phyloP scores from a whole-genome alignment of 2,329 filamentous ascomycete genomes.

The Paradendryphiella salina region DNA sequence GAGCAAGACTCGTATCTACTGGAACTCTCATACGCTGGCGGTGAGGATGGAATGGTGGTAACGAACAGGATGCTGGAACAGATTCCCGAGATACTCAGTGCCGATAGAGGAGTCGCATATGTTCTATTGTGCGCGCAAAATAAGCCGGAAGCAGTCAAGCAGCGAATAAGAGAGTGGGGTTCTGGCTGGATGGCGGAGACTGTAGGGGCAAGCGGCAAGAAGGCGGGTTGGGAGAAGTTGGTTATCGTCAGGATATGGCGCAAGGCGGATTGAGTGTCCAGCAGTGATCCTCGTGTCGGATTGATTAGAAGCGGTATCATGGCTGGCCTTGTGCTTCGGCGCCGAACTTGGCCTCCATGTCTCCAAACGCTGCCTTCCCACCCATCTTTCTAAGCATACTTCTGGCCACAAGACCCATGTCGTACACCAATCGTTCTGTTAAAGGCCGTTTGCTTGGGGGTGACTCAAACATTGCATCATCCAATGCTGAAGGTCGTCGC shows the following conservation, averaged over 20 bases:
- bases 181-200: slow-evolving; percentile 72
- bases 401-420: slow-evolving; percentile 12
- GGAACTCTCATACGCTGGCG: slow-evolving; percentile 85
- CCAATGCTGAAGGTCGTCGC: slow-evolving; percentile 32
- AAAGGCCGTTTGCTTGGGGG: slow-evolving; percentile 16
- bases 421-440: slow-evolving; percentile 5
- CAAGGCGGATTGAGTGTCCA: slow-evolving; percentile 7
- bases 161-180: slow-evolving; percentile 62
- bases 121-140: slow-evolving; percentile 90
- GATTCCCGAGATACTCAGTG: slow-evolving; percentile 66
- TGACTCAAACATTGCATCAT: slow-evolving; percentile 24
- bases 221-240: slow-evolving; percentile 92
- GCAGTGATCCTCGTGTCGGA: background rate
- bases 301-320: background rate
- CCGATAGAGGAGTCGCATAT: slow-evolving; percentile 76
- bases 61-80: slow-evolving; percentile 76
- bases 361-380: slow-evolving; percentile 19
- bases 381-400: slow-evolving; percentile 23
- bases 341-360: slow-evolving; percentile 25
- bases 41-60: slow-evolving; percentile 88
- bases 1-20: slow-evolving; percentile 83
- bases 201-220: slow-evolving; percentile 80
- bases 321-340: background rate
- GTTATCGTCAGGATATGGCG: slow-evolving; percentile 86
- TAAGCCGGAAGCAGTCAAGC: slow-evolving; percentile 73